These are phyloP conservation scores for Xylaria arbuscula DNA, from an alignment of 2,329 filamentous ascomycete genomes.

Conservation along the genomic window DNA sequence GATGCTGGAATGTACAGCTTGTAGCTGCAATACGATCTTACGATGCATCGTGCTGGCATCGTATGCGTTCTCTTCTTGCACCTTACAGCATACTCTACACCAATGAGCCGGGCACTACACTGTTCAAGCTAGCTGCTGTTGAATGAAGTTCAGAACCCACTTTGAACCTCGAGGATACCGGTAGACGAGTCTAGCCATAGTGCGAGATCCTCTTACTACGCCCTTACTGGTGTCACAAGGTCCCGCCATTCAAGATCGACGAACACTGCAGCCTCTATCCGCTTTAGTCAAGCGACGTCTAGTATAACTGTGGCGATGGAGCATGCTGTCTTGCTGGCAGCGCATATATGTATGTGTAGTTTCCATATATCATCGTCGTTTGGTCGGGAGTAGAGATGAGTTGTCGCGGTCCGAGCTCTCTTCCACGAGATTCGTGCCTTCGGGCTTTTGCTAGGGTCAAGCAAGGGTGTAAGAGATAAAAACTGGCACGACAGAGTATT, in stretches of 20 bases:
- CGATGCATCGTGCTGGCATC: constrained; percentile 20
- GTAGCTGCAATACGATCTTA: constrained; percentile 25
- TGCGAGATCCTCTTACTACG: constrained; percentile 35
- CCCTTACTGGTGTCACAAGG: constrained; percentile 30
- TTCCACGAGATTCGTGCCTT: constrained; percentile 24
- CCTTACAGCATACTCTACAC: constrained; percentile 3
- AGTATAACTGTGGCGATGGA: constrained; percentile 16
- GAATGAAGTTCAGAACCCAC: constrained; percentile 38
- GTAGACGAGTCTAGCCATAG: constrained; percentile 41
- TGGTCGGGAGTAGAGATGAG: constrained; percentile 33
- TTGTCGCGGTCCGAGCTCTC: constrained; percentile 26
- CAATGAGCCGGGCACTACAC: constrained; percentile 2
- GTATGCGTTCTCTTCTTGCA: constrained; percentile 22
- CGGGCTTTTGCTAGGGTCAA: constrained; percentile 16
- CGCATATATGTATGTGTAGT: constrained; percentile 20
- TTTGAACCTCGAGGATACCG: constrained; percentile 21
- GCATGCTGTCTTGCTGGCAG: constrained; percentile 34
- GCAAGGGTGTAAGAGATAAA: constrained; percentile 7
- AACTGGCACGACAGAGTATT: constrained; percentile 30
- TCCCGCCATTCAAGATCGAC: constrained; percentile 34
- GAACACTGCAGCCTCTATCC: constrained; percentile 37
- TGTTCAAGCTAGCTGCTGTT: constrained; percentile 12
- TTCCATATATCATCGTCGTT: constrained; percentile 22
- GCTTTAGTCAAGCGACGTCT: constrained; percentile 29
- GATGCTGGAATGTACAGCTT: constrained; percentile 33